phyloP scores from a whole-genome alignment of 495 filamentous ascomycete species.

The Xylaria venustula region DNA sequence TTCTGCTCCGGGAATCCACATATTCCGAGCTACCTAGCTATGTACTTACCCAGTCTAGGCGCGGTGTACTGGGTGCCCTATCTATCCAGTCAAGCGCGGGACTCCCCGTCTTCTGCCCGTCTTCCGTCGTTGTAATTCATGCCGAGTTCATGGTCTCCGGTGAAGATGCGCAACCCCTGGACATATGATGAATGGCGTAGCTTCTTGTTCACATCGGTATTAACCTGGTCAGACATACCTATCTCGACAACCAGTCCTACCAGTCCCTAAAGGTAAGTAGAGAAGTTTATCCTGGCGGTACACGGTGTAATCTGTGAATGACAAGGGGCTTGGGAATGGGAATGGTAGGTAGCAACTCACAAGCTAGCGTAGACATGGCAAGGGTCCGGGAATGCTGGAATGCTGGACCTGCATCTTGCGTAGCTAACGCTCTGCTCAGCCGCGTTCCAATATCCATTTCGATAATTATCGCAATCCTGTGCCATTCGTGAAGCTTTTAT shows the following conservation, averaged over 20 bases:
- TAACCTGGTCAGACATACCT: background rate
- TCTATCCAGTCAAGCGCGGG: background rate
- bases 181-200: too few relatives aligned
- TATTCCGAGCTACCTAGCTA: background rate
- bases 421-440: background rate
- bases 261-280: too few relatives aligned
- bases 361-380: background rate
- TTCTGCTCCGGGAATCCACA: background rate
- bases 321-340: background rate
- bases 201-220: background rate
- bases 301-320: background rate
- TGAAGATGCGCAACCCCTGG: too few relatives aligned
- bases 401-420: slow-evolving; percentile 4
- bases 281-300: background rate
- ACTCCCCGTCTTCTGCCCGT: background rate
- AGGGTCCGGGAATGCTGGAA: background rate
- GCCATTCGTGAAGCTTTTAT: background rate
- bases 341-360: too few relatives aligned
- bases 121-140: too few relatives aligned
- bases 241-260: background rate
- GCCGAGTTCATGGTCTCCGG: background rate
- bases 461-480: background rate
- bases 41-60: background rate
- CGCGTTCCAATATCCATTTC: background rate
- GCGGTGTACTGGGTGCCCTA: background rate